Evolutionary conservation across 192 early-diverging fungal genomes (phyloP).

Genomic region (Rhizophlyctis rosea): DNA sequence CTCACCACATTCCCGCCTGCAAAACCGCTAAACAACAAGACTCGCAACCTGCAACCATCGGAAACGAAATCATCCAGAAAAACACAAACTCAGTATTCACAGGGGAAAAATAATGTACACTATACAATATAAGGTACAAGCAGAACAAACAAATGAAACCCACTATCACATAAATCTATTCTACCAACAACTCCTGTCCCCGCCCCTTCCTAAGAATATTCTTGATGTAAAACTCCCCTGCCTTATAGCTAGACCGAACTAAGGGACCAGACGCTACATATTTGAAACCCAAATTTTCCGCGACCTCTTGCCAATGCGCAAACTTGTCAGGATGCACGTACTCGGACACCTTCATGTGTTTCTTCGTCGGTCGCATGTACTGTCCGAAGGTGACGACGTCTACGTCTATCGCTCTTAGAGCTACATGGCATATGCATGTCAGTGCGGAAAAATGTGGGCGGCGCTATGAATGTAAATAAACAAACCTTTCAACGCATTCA

Average conservation of each 20-base stretch:
- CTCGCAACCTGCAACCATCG: no score
- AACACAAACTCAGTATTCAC: no score
- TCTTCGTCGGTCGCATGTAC: constrained; percentile 99
- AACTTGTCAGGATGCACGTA: constrained; percentile 93
- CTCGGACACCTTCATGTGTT: constrained; percentile 95
- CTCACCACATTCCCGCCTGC: no score
- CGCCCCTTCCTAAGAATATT: constrained; percentile 39
- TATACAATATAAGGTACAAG: no score
- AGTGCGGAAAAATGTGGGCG: no score
- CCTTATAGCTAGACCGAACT: constrained; percentile 94
- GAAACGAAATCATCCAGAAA: no score
- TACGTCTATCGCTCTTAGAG: constrained; percentile 73
- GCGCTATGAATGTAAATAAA: no score
- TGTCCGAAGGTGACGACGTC: constrained; percentile 97
- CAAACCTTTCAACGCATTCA: constrained; percentile 78
- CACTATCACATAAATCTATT: no score
- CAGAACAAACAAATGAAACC: no score
- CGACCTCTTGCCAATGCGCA: constrained; percentile 81
- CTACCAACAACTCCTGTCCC: no score
- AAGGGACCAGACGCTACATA: constrained; percentile 95
- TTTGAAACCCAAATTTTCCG: constrained; percentile 81
- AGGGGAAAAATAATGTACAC: no score
- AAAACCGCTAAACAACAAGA: no score
- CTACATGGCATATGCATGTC: constrained; percentile 40
- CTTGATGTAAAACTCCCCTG: constrained; percentile 94